Evolutionary conservation across 352 stramenopile species (phyloP).

Genomic region (Pythium inflatum): DNA sequence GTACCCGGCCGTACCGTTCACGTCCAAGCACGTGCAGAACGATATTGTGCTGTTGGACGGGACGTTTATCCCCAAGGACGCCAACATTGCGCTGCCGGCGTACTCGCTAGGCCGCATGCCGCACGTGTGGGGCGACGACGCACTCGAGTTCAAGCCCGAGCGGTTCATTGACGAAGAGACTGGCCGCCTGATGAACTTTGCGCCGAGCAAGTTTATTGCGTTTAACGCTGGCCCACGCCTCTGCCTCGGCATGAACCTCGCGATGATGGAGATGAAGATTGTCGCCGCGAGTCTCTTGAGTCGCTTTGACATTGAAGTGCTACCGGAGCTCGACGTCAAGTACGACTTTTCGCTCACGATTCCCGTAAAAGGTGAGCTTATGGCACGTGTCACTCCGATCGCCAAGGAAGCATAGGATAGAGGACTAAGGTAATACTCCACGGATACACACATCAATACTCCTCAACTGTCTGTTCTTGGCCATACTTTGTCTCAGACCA

Average conservation of each 20-base stretch:
- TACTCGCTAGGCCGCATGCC: slow-evolving; percentile 40
- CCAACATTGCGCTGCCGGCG: slow-evolving; percentile 28
- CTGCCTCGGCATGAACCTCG: slow-evolving; percentile 64
- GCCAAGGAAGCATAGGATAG: too few species aligned
- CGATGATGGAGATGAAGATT: slow-evolving; percentile 82
- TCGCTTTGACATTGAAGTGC: slow-evolving; percentile 53
- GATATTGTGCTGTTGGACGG: slow-evolving; percentile 44
- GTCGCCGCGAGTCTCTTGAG: slow-evolving; percentile 57
- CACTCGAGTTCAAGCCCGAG: slow-evolving; percentile 40
- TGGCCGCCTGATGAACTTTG: slow-evolving; percentile 10
- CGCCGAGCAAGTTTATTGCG: slow-evolving; percentile 5
- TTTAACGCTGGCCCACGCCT: slow-evolving; percentile 61
- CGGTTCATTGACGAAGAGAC: slow-evolving; percentile 34
- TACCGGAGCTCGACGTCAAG: slow-evolving; percentile 36
- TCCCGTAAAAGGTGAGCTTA: slow-evolving; percentile 45
- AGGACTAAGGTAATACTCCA: too few species aligned
- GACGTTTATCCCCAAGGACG: slow-evolving; percentile 31
- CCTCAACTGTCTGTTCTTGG: too few species aligned
- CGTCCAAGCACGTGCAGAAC: slow-evolving; percentile 24
- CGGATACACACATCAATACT: too few species aligned
- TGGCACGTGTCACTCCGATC: not conserved
- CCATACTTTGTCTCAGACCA: too few species aligned
- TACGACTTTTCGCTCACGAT: slow-evolving; percentile 57
- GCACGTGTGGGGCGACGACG: slow-evolving; percentile 43
- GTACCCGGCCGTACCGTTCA: slow-evolving; percentile 45